Evolutionary conservation across 2,329 filamentous ascomycete species (phyloP).

Genomic region (Clonostachys chloroleuca): DNA sequence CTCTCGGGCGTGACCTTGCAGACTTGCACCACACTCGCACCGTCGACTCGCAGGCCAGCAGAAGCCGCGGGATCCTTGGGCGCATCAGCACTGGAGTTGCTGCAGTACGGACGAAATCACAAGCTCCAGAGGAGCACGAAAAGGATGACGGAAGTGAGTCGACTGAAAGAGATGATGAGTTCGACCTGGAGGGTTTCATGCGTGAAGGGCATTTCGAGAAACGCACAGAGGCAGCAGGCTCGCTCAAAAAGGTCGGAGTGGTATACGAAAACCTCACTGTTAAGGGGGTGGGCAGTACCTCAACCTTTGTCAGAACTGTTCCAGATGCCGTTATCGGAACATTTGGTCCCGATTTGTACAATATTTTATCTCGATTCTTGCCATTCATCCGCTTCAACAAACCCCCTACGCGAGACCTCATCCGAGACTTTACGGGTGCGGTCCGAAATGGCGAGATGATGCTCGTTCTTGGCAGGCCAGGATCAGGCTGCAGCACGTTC

Average conservation of each 20-base stretch:
- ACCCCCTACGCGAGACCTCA: slow-evolving; percentile 16
- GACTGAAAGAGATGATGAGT: slow-evolving; percentile 48
- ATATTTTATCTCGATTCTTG: slow-evolving; percentile 38
- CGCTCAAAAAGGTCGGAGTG: slow-evolving; percentile 74
- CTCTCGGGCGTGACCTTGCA: slow-evolving; percentile 23
- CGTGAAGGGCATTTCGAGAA: slow-evolving; percentile 74
- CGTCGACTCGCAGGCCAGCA: slow-evolving; percentile 18
- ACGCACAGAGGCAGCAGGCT: slow-evolving; percentile 48
- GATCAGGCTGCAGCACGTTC: slow-evolving; percentile 72
- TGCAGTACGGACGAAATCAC: slow-evolving; percentile 1
- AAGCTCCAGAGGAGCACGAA: slow-evolving; percentile 4
- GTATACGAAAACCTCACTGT: slow-evolving; percentile 74
- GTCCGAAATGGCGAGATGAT: slow-evolving; percentile 29
- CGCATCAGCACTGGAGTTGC: background rate
- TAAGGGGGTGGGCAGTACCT: slow-evolving; percentile 62
- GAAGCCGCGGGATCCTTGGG: background rate
- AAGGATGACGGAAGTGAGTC: slow-evolving; percentile 1
- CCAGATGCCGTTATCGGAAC: slow-evolving; percentile 72
- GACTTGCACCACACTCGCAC: slow-evolving; percentile 26
- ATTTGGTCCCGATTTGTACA: slow-evolving; percentile 76
- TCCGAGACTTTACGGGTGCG: slow-evolving; percentile 24
- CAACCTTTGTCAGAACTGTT: slow-evolving; percentile 67
- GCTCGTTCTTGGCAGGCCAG: slow-evolving; percentile 60
- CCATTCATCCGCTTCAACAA: slow-evolving; percentile 10
- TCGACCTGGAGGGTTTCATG: slow-evolving; percentile 67